Conservation (phyloP, 768 basidiomycete species). For the Phylloporus scabripes region DNA sequence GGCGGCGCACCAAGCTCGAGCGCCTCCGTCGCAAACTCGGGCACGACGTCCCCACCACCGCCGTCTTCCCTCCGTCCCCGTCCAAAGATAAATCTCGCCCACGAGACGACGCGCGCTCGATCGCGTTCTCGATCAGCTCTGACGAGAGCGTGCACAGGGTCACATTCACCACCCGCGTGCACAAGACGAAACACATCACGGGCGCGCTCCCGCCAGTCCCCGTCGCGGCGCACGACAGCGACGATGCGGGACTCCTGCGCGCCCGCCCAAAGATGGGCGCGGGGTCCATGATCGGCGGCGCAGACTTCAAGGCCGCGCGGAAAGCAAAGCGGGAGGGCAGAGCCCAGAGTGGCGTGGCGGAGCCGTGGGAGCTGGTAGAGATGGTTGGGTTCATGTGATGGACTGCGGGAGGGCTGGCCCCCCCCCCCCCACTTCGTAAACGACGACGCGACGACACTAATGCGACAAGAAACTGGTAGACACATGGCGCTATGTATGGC, state of each 20-base stretch:
- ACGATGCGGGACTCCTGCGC: conserved; percentile 18
- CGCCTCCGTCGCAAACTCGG: conserved; percentile 57
- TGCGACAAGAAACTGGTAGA: background rate
- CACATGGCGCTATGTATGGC: background rate
- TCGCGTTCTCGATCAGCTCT: conserved; percentile 25
- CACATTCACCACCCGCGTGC: conserved; percentile 15
- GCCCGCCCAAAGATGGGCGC: conserved; percentile 18
- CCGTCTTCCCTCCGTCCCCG: conserved; percentile 46
- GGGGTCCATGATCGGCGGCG: conserved; percentile 23
- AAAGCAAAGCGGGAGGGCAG: conserved; percentile 25
- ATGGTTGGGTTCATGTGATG: conserved; percentile 27
- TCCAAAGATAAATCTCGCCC: background rate
- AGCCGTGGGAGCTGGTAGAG: conserved; percentile 22
- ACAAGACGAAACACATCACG: conserved; percentile 10
- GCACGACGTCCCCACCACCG: conserved; percentile 52
- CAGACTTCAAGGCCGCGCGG: conserved; percentile 28
- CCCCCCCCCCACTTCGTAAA: background rate
- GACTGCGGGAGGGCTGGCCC: background rate
- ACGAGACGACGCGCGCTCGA: conserved; percentile 19
- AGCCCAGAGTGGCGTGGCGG: background rate
- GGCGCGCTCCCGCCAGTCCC: conserved; percentile 24
- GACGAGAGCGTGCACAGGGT: conserved; percentile 25
- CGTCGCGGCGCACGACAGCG: conserved; percentile 12
- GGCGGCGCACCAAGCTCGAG: conserved; percentile 58
- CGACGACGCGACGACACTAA: background rate